Base-by-base conservation (phyloP, 148 eudicot species). In the Talinum fruticosum region DNA sequence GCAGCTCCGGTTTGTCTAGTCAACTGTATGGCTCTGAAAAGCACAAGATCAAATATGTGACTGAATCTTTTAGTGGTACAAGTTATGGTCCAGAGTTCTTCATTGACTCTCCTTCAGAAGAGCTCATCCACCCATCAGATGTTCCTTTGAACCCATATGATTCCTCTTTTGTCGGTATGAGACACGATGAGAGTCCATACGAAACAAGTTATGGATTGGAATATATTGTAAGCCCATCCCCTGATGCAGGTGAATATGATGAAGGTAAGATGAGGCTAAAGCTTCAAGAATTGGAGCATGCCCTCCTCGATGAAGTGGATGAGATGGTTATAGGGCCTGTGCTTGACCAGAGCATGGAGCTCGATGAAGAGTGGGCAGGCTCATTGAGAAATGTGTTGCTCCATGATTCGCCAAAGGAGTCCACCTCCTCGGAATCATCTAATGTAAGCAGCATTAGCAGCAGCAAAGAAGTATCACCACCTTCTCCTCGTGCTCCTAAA, bases 211-310 rank as follows among this genome's bases (percentile, higher is more conserved):
- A 85, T 32, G 92, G 85, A 67, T 68, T 82, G 29, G 88, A 83
- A 24, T 82, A 84, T 71, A 70, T 86, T 12, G 47, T 41, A 41
- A 41, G 47, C 47, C 47, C 47, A 41, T 41, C 47, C 81, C 84
- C 90, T 16, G 89, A 85, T n/a, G 82, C 75, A 26, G 59, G 83
- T 35, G 86, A 78, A 73, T 91, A 83, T 59, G 90, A 95, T 68
- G 90, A 88, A 69, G 89, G 82, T 66, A 81, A 75, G 77, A 77
- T 95, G 88, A 91, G 85, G 76, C 72, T 87, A 67, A 96, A 91
- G 88, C 92, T 96, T 78, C 99, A 83, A 73, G 99, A 96, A 83
- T 84, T 96, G 62, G 99, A 96, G 83, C 88, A 87, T 75, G 97
- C 82, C 44, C 99, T 96, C 66, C 91, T 93, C 10, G 92, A 88